phyloP scores from a whole-genome alignment of 2,329 filamentous ascomycete species.

The Parastagonospora avenae region DNA sequence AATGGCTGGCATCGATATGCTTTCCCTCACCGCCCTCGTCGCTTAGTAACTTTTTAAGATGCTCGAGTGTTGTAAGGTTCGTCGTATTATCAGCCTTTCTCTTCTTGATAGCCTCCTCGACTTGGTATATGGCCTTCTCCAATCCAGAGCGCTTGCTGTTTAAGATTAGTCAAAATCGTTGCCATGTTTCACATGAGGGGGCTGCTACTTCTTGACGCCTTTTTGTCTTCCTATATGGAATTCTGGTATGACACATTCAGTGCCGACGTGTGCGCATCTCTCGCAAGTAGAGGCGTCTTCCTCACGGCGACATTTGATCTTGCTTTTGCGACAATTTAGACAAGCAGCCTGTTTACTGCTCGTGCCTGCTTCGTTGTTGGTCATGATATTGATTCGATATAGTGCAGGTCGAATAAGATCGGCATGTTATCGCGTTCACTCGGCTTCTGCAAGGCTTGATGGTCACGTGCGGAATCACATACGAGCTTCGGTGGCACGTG shows the following conservation, averaged over 20 bases:
- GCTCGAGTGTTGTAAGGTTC: constrained; percentile 31
- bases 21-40: constrained; percentile 45
- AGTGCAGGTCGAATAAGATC: too few relatives aligned
- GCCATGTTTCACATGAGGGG: neutral
- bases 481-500: too few relatives aligned
- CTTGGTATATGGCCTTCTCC: constrained; percentile 75
- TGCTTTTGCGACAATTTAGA: constrained; percentile 68
- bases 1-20: constrained; percentile 1
- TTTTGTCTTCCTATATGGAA: constrained; percentile 76
- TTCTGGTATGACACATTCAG: constrained; percentile 68
- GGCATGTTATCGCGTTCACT: too few relatives aligned
- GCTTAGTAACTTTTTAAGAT: constrained; percentile 57
- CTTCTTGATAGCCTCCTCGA: constrained; percentile 66
- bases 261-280: constrained; percentile 62
- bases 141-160: constrained; percentile 73
- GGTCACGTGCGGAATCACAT: too few relatives aligned
- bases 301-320: constrained; percentile 63
- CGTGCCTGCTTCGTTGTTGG: constrained; percentile 8
- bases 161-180: constrained; percentile 7
- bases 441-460: too few relatives aligned
- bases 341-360: constrained; percentile 59
- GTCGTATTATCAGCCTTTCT: constrained; percentile 31
- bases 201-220: constrained; percentile 73
- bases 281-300: constrained; percentile 64
- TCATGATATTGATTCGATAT: too few relatives aligned